Evolutionary conservation across 2,329 filamentous ascomycete genomes (phyloP), one percentile per base, ranked within the genome.

Genomic region (Talaromyces verruculosus): DNA sequence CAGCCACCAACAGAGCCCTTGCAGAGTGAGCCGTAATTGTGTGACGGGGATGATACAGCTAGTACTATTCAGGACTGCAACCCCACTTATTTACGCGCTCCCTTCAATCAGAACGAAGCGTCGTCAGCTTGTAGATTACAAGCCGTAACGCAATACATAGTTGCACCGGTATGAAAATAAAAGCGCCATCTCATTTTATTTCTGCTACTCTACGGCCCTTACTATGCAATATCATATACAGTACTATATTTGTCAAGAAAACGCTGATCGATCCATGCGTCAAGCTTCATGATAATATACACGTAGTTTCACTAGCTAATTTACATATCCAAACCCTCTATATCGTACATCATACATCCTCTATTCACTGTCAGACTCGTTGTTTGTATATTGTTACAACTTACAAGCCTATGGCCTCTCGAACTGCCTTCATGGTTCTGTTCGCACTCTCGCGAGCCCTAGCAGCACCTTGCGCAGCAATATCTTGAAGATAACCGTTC

Each of bases 341-440:
- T 37, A 57, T 39, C 53, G 17, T 57, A 57, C 53, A 57, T 39
- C 33, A 25, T 57, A 57, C 53, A 39, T 37, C 19, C n/a, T 57
- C 30, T 33, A 49, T 51, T 22, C 53, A 13, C n/a, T 33, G 17
- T 11, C 49, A 47, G 19, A 25, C 45, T 19, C 45, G 22, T 25
- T 15, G 19, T 51, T 6, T 53, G 7, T 53, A 57, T 35, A 22
- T 39, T 22, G n/a, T 57, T 62, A 78, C 57, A 78, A 66, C 6
- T 57, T 62, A 78, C 57, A 78, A 66, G 7, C 77, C 77, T 68
- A 77, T 71, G 13, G 70, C 72, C 59, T 71, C 66, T 49, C 71
- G 72, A n/a, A 78, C 71, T 33, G 69, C 68, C 49, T 64, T 64
- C 74, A 79, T 78, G 5, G 77, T 78, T 41, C 67, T 25, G 30